Evolutionary conservation across 306 rosid species (phyloP), one percentile per base, ranked within the genome.

Genomic region (Castanea mollissima): DNA sequence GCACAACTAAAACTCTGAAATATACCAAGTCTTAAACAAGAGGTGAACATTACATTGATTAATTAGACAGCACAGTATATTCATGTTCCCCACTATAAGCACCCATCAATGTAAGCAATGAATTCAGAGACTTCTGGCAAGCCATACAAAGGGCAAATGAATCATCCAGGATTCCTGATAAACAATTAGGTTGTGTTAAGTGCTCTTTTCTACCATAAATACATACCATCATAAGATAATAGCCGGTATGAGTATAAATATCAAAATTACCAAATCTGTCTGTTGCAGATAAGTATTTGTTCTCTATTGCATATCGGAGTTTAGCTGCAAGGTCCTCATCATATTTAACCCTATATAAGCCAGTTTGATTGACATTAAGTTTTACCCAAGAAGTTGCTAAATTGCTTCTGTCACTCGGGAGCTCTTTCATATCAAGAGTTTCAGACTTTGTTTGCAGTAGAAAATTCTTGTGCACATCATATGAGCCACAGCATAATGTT

Each of bases 261-360:
- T 79, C 49, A 32, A 79, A 76, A 82, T 83, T 89, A 91, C 97
- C 98, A 84, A 82, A 92, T 88, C 97, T 90, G 85, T 94, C 98
- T 0, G 94, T 82, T 69, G 93, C 83, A 86, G 97, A 87, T 83
- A 94, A 87, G 25, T 80, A 27, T 75, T 84, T 90, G 64, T 83
- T 91, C 83, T 90, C 89, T 81, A 91, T 87, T 16, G 98, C 98
- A 71, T 81, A 72, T 90, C 92, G 84, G 49, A 92, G 93, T 65
- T 87, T 90, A 81, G 88, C 83, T 71, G 95, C 84, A 79, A 94
- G 97, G 56, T 74, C 71, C 77, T 84, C 92, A 54, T 94, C 97
- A 83, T 94, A 94, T 65, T 94, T 92, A 89, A 94, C 98, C 86
- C 98, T 80, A 86, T 94, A 94, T 80, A 94, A 92, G 77, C 98